These are phyloP conservation scores for Jaenimonas drosophilae DNA, from an alignment of 208 protist genomes.

Conservation along the genomic window DNA sequence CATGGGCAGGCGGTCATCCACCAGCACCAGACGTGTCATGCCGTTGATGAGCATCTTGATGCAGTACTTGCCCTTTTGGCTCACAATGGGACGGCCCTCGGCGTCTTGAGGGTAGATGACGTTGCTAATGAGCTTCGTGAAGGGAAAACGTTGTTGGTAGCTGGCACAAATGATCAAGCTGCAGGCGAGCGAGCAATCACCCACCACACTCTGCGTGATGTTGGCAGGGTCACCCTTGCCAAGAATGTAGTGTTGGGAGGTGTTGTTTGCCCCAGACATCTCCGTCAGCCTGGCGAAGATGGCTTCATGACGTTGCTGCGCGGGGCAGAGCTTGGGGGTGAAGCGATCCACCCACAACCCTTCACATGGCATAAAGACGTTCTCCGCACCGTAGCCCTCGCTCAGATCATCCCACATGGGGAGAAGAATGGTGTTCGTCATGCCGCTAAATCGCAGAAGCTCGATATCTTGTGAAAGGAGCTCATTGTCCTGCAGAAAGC, in stretches of 20 bases:
- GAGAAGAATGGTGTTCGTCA: conserved; percentile 51
- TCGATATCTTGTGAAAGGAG: conserved; percentile 65
- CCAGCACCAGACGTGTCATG: conserved; percentile 74
- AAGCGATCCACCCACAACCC: conserved; percentile 24
- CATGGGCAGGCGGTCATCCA: conserved; percentile 81
- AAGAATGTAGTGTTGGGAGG: conserved; percentile 36
- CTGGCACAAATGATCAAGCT: conserved; percentile 66
- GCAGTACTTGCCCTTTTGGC: conserved; percentile 83
- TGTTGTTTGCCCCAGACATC: conserved; percentile 13
- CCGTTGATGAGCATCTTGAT: conserved; percentile 91
- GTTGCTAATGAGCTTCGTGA: conserved; percentile 72
- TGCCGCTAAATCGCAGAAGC: conserved; percentile 57
- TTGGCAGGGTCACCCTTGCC: conserved; percentile 64
- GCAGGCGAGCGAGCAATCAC: conserved; percentile 83
- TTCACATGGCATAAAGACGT: conserved; percentile 78
- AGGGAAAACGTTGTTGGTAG: conserved; percentile 76
- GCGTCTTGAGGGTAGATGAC: conserved; percentile 85
- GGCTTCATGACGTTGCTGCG: too few species aligned
- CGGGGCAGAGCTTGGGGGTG: conserved; percentile 12
- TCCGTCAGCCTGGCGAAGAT: conserved; percentile 9
- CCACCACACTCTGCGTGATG: conserved; percentile 78
- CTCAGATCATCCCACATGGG: conserved; percentile 83
- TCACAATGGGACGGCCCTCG: conserved; percentile 62
- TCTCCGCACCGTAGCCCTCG: conserved; percentile 75
- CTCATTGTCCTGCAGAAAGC: conserved; percentile 82